Evolutionary conservation across 1,284 basidiomycete genomes (phyloP).

Genomic region (Meripilus lineatus): DNA sequence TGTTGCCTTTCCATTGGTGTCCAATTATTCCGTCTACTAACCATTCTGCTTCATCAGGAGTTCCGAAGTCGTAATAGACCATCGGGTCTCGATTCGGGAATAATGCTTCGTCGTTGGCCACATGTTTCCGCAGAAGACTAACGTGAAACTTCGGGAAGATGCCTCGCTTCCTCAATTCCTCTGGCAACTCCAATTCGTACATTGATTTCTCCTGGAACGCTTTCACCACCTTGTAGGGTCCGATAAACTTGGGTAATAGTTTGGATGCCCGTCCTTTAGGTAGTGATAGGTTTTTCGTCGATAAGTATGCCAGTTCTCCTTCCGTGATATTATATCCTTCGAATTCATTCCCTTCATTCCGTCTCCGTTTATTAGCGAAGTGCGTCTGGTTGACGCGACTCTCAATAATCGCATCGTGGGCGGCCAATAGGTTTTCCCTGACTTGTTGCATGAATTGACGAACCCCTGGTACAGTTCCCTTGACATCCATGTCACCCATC

Average conservation of each 20-base stretch:
- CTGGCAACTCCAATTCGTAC: no score
- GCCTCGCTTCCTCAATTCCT: no score
- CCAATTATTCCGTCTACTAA: no score
- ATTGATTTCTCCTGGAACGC: constrained; percentile 14
- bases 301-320: constrained; percentile 28
- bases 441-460: no score
- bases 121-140: no score
- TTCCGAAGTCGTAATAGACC: no score
- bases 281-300: constrained; percentile 28
- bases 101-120: no score
- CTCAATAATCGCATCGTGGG: constrained; percentile 25
- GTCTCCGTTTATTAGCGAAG: constrained; percentile 24
- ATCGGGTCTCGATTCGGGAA: no score
- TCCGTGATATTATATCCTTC: constrained; percentile 2
- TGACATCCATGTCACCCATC: constrained; percentile 13
- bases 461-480: constrained; percentile 17
- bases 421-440: constrained; percentile 17
- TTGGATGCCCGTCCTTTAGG: constrained; percentile 29
- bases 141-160: no score
- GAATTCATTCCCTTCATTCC: constrained; percentile 3
- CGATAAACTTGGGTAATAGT: constrained; percentile 28
- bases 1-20: no score
- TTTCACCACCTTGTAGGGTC: constrained; percentile 24
- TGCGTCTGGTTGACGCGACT: no score
- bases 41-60: no score